Base-by-base conservation (phyloP, 2,329 filamentous ascomycete genomes). In the Phaeosphaeriaceae sp. region DNA sequence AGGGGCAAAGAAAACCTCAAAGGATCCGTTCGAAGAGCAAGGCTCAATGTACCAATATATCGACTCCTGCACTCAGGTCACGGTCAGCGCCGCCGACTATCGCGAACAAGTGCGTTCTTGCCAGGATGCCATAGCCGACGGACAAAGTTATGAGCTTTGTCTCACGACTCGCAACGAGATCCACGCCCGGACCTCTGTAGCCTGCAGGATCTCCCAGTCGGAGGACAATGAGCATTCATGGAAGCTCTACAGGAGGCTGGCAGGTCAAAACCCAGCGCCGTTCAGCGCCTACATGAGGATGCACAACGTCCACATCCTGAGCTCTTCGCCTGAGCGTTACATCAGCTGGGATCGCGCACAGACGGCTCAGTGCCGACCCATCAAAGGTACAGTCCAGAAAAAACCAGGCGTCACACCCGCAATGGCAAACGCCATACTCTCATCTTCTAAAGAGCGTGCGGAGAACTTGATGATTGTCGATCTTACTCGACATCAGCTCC, bases 401-500 rank as follows among this genome's bases (percentile, higher is more conserved):
- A 86, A 85, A 0, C 80, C 83, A 0, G 82, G 82, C 1, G 87
- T 89, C 40, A 95, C 90, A 0, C 82, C 90, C n/a, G 85, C 84
- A 5, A 85, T 91, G 69, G 93, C 94, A 0, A 87, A 89, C 60
- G 80, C 81, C 25, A 86, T 96, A 41, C 85, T 97, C 15, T 87
- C 89, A 56, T 85, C 91, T 0, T 89, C 91, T 21, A 98, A 98
- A 76, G 95, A 98, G 76, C 89, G 91, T 68, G 94, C 94, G 0
- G 94, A 98, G 80, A 98, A 98, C 72, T 85, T 98, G 22, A 98
- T 98, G 95, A 97, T 98, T 69, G 93, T 97, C 2, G 94, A 98
- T 76, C 83, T 98, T 1, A 95, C 97, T n/a, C 87, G 94, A 0
- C 94, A 98, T 72, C 94, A 98, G 76, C 82, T 98, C 13, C 91